Base-by-base conservation (phyloP, 2,329 filamentous ascomycete species). In the Cercospora janseana region DNA sequence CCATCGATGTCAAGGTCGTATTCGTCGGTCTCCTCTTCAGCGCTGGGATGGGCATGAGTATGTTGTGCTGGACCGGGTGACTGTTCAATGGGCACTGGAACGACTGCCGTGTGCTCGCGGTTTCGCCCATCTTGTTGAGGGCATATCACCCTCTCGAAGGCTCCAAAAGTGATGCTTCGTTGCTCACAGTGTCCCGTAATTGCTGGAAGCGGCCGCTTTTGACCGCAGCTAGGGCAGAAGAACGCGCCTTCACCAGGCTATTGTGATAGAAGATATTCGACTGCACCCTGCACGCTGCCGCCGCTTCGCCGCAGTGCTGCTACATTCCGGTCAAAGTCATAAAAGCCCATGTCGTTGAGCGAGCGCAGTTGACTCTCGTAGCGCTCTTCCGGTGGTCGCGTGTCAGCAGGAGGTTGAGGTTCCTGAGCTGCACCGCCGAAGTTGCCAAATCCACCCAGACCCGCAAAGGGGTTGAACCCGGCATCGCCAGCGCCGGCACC, bases 271-370 rank as follows among this genome's bases (percentile, higher is more conserved):
- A 94, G 72, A 63, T 88, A 82, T 71, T 93, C 87, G 46, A 94
- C 81, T 4, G 88, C 93, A 8, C 92, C 93, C 68, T 97, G 90
- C 31, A 97, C 93, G 67, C 88, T 96, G 8, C 93, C 93, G 6
- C 93, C 93, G 53, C 88, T 88, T 63, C 92, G 81, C 69, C 92
- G 80, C 64, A 98, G 73, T 4, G 93, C 93, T 49, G 87, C 83
- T 24, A 98, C 82, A 62, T 98, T 98, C 60, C 87, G 77, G 45
- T 98, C 92, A 65, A 97, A 98, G 66, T 98, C 91, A 67, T 83
- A 95, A 72, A 98, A 98, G 3, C 93, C 93, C 93, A 98, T 98
- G 59, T 97, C 93, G 69, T 98, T 98, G 56, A 98, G 74, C 72
- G 97, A 90, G 53, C 89, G 79, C 42, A 98, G 76, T 71, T 98